Evolutionary conservation across 768 basidiomycete species (phyloP), one percentile per base, ranked within the genome.

Genomic region (Lentinula aciculospora): DNA sequence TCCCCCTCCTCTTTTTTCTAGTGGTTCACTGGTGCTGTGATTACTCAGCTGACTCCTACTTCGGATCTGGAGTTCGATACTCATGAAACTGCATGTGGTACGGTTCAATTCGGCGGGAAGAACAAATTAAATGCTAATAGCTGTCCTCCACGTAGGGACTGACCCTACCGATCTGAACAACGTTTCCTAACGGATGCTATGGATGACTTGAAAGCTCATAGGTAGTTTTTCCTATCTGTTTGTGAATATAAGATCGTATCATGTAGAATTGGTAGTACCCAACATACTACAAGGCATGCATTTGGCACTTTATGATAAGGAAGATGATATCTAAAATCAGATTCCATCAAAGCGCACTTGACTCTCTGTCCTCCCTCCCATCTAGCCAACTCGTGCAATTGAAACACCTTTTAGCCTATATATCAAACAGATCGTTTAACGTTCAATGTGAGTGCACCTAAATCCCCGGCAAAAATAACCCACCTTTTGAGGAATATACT

Each of bases 351-450:
- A 39, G 37, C 17, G 47, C 47, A 32, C 47, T 48, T 13, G 47
- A 29, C 12, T 31, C 28, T n/a, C 28, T 63, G 12, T 76, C 75
- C 58, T 76, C 75, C 31, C 75, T 66, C 4, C 76, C 75, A 58
- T 78, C 76, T 7, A 70, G 64, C 76, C 75, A 78, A 19, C 69
- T 70, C 4, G 73, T 74, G 54, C 76, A 78, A 63, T 76, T 69
- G n/a, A 73, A 69, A 48, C 72, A 75, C 25, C 74, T 62, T 49
- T 65, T 68, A 0, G 74, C 74, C 74, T 76, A 39, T 1, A 37
- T 19, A 39, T 1, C n/a, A n/a, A n/a, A n/a, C n/a, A n/a, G n/a
- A n/a, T n/a, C n/a, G n/a, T n/a, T n/a, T n/a, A n/a, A n/a, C n/a
- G n/a, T n/a, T n/a, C n/a, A n/a, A n/a, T n/a, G n/a, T n/a, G n/a